Conservation (phyloP, 2,329 filamentous ascomycete species). For the Atkinsonella hypoxylon region DNA sequence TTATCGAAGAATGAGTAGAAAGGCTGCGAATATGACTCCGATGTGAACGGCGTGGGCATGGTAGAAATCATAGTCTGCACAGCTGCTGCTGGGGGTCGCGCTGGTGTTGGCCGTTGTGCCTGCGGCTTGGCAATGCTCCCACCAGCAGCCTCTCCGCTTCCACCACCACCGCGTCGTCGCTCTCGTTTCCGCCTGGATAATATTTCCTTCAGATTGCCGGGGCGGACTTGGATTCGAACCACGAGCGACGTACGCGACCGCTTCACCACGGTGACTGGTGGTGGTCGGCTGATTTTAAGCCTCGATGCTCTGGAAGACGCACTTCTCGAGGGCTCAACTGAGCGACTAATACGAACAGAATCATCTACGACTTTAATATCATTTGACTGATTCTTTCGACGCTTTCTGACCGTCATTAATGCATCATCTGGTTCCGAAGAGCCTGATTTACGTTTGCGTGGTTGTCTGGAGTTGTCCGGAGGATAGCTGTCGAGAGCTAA, state of each 20-base stretch:
- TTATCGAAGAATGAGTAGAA: conserved; percentile 85
- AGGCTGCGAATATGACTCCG: conserved; percentile 56
- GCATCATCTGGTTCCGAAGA: conserved; percentile 51
- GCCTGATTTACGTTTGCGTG: conserved; percentile 77
- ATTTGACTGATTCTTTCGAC: conserved; percentile 36
- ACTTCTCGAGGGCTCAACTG: conserved; percentile 16
- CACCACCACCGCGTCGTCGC: conserved; percentile 14
- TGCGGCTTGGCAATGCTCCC: conserved; percentile 9
- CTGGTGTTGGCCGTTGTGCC: conserved; percentile 12
- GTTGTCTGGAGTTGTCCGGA: conserved; percentile 61
- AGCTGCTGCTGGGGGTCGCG: conserved; percentile 6
- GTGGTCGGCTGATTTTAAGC: conserved; percentile 32
- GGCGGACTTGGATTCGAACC: conserved; percentile 23
- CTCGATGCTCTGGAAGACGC: conserved; percentile 45
- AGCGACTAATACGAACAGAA: conserved; percentile 17
- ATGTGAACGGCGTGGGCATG: conserved; percentile 44
- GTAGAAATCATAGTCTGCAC: conserved; percentile 11
- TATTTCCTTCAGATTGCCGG: conserved; percentile 27
- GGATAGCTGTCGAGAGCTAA: conserved; percentile 60
- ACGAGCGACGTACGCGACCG: conserved; percentile 23
- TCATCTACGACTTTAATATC: conserved; percentile 27
- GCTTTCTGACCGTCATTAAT: conserved; percentile 38
- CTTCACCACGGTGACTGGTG: conserved; percentile 30
- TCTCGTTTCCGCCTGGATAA: conserved; percentile 23
- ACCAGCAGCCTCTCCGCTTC: conserved; percentile 12